Conservation (phyloP, 768 basidiomycete species). For the Suillus decipiens region DNA sequence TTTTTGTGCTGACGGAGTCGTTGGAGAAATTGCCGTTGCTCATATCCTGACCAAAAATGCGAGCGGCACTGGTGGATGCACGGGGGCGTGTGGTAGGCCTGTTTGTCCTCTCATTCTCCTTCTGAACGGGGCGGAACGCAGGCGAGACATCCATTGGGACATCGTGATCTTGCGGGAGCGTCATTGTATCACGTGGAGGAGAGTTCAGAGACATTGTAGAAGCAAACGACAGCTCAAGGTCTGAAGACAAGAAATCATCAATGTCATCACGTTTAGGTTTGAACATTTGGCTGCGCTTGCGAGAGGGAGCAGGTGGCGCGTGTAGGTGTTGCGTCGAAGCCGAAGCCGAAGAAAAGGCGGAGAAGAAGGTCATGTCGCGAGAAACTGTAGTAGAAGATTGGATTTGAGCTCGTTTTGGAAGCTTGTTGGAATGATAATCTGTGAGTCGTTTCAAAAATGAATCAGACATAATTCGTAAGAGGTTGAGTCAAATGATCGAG, state of each 20-base stretch:
- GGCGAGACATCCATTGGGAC: constrained; percentile 87
- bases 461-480: constrained; percentile 28
- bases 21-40: constrained; percentile 53
- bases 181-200: constrained; percentile 52
- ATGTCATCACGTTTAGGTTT: constrained; percentile 49
- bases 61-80: constrained; percentile 63
- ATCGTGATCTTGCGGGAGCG: constrained; percentile 50
- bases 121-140: constrained; percentile 39
- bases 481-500: constrained; percentile 21
- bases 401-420: constrained; percentile 42
- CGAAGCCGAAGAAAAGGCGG: constrained; percentile 37
- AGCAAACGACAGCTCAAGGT: constrained; percentile 80
- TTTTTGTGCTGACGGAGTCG: constrained; percentile 29
- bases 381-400: constrained; percentile 28
- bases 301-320: constrained; percentile 41
- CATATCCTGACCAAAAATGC: constrained; percentile 74
- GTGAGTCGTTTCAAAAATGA: constrained; percentile 41
- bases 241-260: constrained; percentile 72
- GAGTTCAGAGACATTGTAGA: constrained; percentile 81
- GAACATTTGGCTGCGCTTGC: constrained; percentile 50
- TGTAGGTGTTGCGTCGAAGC: constrained; percentile 47
- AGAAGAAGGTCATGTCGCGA: constrained; percentile 59
- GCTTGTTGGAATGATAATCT: constrained; percentile 47
- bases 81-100: constrained; percentile 52
- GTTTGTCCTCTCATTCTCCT: constrained; percentile 29